phyloP scores from a whole-genome alignment of 768 basidiomycete genomes.

The Hypholoma sublateritium region DNA sequence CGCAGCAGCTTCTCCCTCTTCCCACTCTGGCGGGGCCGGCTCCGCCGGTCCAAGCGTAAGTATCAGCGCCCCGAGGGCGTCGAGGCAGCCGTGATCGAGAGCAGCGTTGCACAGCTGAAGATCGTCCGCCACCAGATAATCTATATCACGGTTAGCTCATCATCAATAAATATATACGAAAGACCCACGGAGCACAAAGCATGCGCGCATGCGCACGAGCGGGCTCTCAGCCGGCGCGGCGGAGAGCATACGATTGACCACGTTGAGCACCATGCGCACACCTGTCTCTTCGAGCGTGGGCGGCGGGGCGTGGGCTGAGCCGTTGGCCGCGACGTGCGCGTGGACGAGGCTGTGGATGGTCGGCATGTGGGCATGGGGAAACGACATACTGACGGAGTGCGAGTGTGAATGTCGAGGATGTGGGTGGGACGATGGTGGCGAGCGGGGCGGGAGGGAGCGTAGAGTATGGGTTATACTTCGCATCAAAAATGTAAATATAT shows the following conservation, averaged over 20 bases:
- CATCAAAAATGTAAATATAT: not conserved
- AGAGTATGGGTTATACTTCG: constrained; percentile 60
- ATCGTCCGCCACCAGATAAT: constrained; percentile 75
- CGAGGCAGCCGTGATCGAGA: constrained; percentile 66
- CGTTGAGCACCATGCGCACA: constrained; percentile 64
- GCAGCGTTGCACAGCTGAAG: constrained; percentile 64
- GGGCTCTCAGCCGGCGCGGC: constrained; percentile 32
- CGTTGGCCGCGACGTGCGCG: not conserved
- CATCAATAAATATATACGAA: not conserved
- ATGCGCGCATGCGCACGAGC: constrained; percentile 59
- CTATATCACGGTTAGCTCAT: constrained; percentile 28
- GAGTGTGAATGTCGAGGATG: not conserved
- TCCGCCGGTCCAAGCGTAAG: constrained; percentile 53
- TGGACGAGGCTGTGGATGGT: constrained; percentile 6
- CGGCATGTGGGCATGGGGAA: not conserved
- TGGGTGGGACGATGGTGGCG: constrained; percentile 8
- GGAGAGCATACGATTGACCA: constrained; percentile 61
- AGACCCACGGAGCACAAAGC: constrained; percentile 54
- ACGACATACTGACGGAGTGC: not conserved
- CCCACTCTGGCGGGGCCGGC: constrained; percentile 42
- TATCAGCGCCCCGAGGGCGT: constrained; percentile 50
- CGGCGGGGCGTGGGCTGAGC: not conserved
- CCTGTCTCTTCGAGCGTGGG: constrained; percentile 40
- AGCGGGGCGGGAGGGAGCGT: constrained; percentile 38
- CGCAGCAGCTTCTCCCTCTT: constrained; percentile 70